Percentiles rank a stretch among this genome's conserved stretches.
Conservation (phyloP, 148 eudicot genomes). For the Rheum nobile region DNA sequence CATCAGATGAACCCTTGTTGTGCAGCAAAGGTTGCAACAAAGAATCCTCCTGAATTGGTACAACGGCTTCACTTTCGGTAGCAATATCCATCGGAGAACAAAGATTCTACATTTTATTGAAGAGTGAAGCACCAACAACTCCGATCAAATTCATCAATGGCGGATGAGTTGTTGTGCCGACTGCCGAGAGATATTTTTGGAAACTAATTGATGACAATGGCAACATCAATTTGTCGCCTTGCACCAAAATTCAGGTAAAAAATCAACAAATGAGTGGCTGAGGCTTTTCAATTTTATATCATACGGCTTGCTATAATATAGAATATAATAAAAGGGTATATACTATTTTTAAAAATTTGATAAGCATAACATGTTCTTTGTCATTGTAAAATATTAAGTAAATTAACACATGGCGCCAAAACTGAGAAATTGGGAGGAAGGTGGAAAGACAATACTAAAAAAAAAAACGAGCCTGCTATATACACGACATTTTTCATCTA, state of each 20-base stretch:
- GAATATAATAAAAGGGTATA: background rate
- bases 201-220: background rate
- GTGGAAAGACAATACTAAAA: background rate
- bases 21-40: conserved; percentile 11
- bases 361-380: too few relatives aligned
- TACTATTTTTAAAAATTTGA: too few relatives aligned
- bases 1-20: conserved; percentile 18
- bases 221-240: background rate
- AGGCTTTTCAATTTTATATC: background rate
- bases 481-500: too few relatives aligned
- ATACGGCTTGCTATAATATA: too few relatives aligned
- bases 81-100: conserved; percentile 23
- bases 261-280: background rate
- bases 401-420: background rate
- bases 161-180: background rate
- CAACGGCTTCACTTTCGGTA: conserved; percentile 21
- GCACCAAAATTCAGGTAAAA: background rate
- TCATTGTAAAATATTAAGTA: too few relatives aligned
- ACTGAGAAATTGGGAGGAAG: background rate
- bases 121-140: conserved; percentile 42
- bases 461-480: too few relatives aligned
- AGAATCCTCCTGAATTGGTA: conserved; percentile 29
- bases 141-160: background rate
- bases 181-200: background rate
- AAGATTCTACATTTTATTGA: conserved; percentile 27